Evolutionary conservation across 75 land plant species (phyloP), one percentile per base, ranked within the genome.

Genomic region (Chamaecyparis obtusa): DNA sequence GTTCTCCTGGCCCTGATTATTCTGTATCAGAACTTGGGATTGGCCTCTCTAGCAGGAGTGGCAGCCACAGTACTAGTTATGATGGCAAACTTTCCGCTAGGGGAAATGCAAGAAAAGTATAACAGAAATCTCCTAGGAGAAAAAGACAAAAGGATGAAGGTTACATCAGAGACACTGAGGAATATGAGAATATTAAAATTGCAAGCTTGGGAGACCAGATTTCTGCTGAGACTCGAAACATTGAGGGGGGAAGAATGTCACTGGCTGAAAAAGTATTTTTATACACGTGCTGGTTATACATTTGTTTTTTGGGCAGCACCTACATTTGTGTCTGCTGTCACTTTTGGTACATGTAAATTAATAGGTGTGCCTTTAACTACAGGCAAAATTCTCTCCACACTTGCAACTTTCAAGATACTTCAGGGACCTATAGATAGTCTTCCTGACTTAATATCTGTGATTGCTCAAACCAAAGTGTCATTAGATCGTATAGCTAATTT

Each of bases 101-200:
- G 91, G 9, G 89, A 88, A 56, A 85, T 86, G 37, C 93, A 93
- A 87, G 92, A 92, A 44, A 41, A 84, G 32, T 93, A 86, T 83
- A 95, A 97, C 49, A 41, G 89, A 16, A 92, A 91, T 87, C 92
- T 95, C 87, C 94, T 97, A 96, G 90, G 86, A 46, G 89, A 96
- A 5, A 97, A 97, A 85, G 97, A 97, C 82, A 85, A 89, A n/a
- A 83, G 97, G 24, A 97, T 97, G 99, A 97, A 94, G 89, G 89
- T 15, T 51, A 51, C 55, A 13, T 51, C 55, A 51, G 55, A 51
- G 55, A 51, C 16, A 51, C 55, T 51, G 35, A 71, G 90, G 44
- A 97, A 87, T 91, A 97, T 97, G 92, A 93, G 90, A 83, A 90
- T 91, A 21, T 77, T 97, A 21, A 97, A 97, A 89, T 92, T 97